Base-by-base conservation (phyloP, 2,329 filamentous ascomycete genomes). In the Aspergillus sergii region DNA sequence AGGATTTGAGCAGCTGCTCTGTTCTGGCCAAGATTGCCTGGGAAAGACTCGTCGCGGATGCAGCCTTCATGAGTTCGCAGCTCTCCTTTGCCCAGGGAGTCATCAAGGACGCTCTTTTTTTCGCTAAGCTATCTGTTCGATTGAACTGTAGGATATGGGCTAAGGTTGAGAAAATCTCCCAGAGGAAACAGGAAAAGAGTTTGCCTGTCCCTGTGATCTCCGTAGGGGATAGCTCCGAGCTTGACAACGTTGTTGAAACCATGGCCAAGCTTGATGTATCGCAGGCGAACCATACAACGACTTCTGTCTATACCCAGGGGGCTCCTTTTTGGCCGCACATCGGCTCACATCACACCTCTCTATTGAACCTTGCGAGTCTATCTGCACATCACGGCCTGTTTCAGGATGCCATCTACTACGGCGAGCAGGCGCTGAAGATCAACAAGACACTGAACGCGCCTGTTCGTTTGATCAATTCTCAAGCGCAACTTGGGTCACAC, bases 361-460 rank as follows among this genome's bases (percentile, higher is more conserved):
- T 96, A 16, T 79, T 89, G 64, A 89, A 93, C 62, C 85, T 97
- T 3, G 93, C 93, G 0, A 85, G 86, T 4, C 82, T 96, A 1
- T 97, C 94, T 69, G 88, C 91, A 1, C 90, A 96, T 67, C 86
- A 95, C 66, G 95, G 95, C 32, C 86, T 96, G 78, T 92, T 93
- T 67, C 89, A 92, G 64, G 94, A 98, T 75, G 94, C 94, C 2
- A 80, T 94, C 0, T 95, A 94, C 74, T 96, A 96, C 69, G 89
- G 91, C 1, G 91, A 97, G 69, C 91, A 95, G 70, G 93, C 93
- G 0, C 83, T 90, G 59, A 92, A 91, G 71, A 86, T 96, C 64
- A 92, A 92, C 26, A 84, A 85, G 63, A 87, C 85, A n/a, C 86
- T 91, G 10, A 82, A 85, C 55, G 89, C 91, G 0, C 82, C 85